These are phyloP conservation scores for Tolypocladium endophyticum DNA, from an alignment of 2,329 filamentous ascomycete species.

Conservation along the genomic window DNA sequence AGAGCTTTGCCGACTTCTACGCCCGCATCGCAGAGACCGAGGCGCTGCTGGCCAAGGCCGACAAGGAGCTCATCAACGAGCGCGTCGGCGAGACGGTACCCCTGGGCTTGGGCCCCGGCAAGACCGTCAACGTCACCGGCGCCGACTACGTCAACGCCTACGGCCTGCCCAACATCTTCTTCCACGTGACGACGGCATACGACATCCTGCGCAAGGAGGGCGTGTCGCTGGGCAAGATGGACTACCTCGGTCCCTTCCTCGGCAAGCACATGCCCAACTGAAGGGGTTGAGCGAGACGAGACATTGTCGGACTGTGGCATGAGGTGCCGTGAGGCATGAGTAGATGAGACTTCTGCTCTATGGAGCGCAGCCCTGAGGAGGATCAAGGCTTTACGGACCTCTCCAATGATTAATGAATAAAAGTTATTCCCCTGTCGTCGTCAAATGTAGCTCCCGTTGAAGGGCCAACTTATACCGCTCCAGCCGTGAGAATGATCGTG, in stretches of 20 bases:
- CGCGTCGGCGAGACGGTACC: constrained; percentile 15
- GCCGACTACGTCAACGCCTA: constrained; percentile 35
- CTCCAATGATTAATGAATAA: neutral
- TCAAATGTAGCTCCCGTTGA: neutral
- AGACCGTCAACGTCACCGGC: constrained; percentile 13
- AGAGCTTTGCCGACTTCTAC: constrained; percentile 22
- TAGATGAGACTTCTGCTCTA: neutral
- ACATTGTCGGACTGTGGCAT: neutral
- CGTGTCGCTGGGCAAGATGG: constrained; percentile 48
- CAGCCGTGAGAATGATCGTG: no score
- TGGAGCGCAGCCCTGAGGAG: neutral
- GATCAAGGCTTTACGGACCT: no score
- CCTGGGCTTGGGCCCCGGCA: constrained; percentile 18
- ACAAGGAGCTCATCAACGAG: constrained; percentile 21
- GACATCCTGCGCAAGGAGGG: constrained; percentile 50
- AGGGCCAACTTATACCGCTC: no score
- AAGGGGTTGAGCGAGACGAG: neutral
- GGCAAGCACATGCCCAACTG: constrained; percentile 7
- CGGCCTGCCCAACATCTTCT: constrained; percentile 51
- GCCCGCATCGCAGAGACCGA: constrained; percentile 20
- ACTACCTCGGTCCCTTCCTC: constrained; percentile 34
- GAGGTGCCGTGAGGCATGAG: neutral
- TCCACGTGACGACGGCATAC: constrained; percentile 52
- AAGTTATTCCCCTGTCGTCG: neutral
- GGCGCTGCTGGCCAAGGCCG: constrained; percentile 19